Evolutionary conservation across 345 rosid species (phyloP).

Genomic region (Moricandia moricandioides): DNA sequence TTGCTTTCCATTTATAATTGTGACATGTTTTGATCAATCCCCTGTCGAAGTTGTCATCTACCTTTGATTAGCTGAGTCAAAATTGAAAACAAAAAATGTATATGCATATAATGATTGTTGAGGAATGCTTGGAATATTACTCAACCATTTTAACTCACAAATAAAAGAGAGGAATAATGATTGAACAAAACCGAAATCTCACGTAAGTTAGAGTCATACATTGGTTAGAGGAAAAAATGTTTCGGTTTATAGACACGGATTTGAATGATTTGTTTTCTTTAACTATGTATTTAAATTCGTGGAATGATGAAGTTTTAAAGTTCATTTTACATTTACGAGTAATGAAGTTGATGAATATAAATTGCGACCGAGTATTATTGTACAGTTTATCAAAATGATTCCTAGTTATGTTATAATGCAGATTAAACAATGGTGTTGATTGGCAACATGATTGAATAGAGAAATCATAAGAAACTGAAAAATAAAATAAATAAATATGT

Average conservation of each 20-base stretch:
- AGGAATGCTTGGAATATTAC: constrained; percentile 4
- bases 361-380: not conserved
- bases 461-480: not conserved
- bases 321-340: not conserved
- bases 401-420: not conserved
- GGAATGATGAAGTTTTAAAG: not conserved
- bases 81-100: not conserved
- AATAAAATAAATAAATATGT: not conserved
- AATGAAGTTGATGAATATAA: not conserved
- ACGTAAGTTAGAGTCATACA: constrained; percentile 6
- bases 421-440: not conserved
- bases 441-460: not conserved
- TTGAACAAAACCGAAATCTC: not conserved
- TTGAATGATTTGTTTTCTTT: not conserved
- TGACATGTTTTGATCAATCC: not conserved
- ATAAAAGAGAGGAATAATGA: not conserved
- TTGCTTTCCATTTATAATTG: constrained; percentile 17
- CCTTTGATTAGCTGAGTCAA: constrained; percentile 1
- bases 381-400: not conserved
- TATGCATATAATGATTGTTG: not conserved
- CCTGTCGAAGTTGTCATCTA: not conserved
- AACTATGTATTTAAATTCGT: not conserved
- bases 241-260: not conserved
- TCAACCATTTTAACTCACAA: not conserved
- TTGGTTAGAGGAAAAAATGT: not conserved